Evolutionary conservation across 2,329 filamentous ascomycete species (phyloP).

Genomic region (Alternaria sp.): DNA sequence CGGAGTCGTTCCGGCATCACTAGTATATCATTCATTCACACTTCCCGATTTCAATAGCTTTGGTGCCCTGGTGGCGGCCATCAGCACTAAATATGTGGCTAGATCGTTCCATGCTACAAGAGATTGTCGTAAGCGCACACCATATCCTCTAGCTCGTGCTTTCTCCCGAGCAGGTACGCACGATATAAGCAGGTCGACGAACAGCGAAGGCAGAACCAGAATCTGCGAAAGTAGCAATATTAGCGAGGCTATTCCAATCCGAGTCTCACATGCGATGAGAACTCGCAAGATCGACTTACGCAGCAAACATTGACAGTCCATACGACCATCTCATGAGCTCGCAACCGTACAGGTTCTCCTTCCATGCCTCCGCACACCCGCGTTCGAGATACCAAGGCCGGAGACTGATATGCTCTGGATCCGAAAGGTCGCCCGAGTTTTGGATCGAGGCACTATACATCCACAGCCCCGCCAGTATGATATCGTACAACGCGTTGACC

Average conservation of each 20-base stretch:
- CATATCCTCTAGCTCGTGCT: slow-evolving; percentile 4
- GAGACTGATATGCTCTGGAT: slow-evolving; percentile 17
- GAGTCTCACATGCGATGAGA: not conserved
- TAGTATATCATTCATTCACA: not conserved
- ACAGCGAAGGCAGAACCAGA: slow-evolving; percentile 20
- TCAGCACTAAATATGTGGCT: not conserved
- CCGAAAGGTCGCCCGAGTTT: slow-evolving; percentile 17
- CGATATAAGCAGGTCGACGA: slow-evolving; percentile 20
- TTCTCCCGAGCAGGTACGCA: slow-evolving; percentile 15
- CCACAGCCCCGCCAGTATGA: slow-evolving; percentile 22
- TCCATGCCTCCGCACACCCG: slow-evolving; percentile 11
- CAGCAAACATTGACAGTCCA: slow-evolving; percentile 11
- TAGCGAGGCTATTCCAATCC: not conserved
- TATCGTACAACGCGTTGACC: slow-evolving; percentile 25
- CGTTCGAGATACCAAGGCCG: slow-evolving; percentile 28
- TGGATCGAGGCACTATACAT: slow-evolving; percentile 16
- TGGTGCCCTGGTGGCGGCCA: not conserved
- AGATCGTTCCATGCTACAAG: not conserved
- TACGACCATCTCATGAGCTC: slow-evolving; percentile 10
- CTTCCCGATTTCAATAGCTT: not conserved
- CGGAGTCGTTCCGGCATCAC: not conserved
- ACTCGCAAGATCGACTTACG: slow-evolving; percentile 13
- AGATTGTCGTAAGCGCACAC: not conserved
- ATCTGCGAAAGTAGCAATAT: not conserved
- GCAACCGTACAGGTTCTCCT: slow-evolving; percentile 6